A percentile compares a stretch with the other conserved stretches of the same genome.
Evolutionary conservation across 371 early-diverging fungal species (phyloP).

Genomic region (Thermomucor indicae-seudaticae): DNA sequence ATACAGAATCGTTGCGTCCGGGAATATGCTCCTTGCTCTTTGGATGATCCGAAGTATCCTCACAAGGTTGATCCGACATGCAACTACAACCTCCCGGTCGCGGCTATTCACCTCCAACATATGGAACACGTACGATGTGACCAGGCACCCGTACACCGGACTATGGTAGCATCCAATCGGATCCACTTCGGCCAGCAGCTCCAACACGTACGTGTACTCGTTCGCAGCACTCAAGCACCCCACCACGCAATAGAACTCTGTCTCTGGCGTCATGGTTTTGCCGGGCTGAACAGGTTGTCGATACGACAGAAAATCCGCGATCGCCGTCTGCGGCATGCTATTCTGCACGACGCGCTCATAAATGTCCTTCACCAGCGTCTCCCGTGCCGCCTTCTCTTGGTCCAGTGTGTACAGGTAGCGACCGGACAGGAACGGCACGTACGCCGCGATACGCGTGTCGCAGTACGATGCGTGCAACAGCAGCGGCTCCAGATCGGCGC

Average conservation of each 20-base stretch:
- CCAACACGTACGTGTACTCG: slow-evolving; percentile 31
- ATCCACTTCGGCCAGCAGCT: slow-evolving; percentile 23
- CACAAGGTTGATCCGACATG: slow-evolving; percentile 30
- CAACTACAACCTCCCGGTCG: slow-evolving; percentile 14
- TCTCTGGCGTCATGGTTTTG: neutral
- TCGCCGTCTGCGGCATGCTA: neutral
- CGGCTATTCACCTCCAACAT: slow-evolving; percentile 18
- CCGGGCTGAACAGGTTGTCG: neutral
- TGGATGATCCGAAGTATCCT: slow-evolving; percentile 24
- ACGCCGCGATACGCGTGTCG: slow-evolving; percentile 26
- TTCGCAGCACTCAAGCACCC: slow-evolving; percentile 19
- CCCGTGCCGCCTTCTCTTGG: slow-evolving; percentile 12
- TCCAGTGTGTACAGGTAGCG: slow-evolving; percentile 21
- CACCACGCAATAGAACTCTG: slow-evolving; percentile 22
- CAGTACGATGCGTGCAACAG: slow-evolving; percentile 26
- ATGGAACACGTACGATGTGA: slow-evolving; percentile 24
- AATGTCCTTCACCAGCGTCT: slow-evolving; percentile 19
- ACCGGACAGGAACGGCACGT: slow-evolving; percentile 33
- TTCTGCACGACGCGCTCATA: slow-evolving; percentile 14
- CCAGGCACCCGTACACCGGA: slow-evolving; percentile 26
- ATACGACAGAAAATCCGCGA: neutral
- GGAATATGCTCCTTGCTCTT: slow-evolving; percentile 15
- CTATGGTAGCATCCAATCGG: slow-evolving; percentile 32
- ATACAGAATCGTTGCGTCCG: slow-evolving; percentile 23
- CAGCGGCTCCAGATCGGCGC: slow-evolving; percentile 23